Evolutionary conservation across 2,329 filamentous ascomycete genomes (phyloP), one percentile per base, ranked within the genome.

Genomic region (Aspergillus cejpii): DNA sequence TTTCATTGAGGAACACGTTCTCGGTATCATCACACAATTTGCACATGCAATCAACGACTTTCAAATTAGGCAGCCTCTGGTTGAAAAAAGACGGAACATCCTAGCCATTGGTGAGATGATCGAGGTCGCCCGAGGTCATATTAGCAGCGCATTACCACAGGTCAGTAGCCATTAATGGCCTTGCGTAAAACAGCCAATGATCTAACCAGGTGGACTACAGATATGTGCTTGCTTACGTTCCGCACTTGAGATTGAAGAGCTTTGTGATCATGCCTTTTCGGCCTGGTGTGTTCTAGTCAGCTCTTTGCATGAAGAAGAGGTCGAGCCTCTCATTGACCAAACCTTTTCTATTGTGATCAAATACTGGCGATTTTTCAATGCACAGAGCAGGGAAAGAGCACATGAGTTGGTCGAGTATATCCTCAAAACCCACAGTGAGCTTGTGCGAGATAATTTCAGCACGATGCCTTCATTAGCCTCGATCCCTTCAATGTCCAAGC

Each of bases 211-310:
- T 1, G 15, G 11, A 8, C 8, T 28, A 44, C 57, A 91, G 82
- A 91, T 97, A 44, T 88, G 88, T 53, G 89, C 91, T n/a, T 96
- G 87, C 61, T 73, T 98, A 10, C 81, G 94, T 50, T 89, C 88
- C 17, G 89, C 89, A 0, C 77, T 97, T 48, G 77, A 84, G 12
- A 79, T 85, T 40, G 75, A 82, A 36, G 78, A 84, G 37, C 74
- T 98, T n/a, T 81, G 87, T 49, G 77, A 87, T 49, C 74, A 81
- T 23, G 87, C 89, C 1, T 90, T 97, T 57, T 79, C 78, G 3
- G 87, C 89, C 39, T 99, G 92, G 92, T 77, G 80, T 20, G 77
- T 82, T 6, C 82, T 98, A 69, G 76, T 97, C 14, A 77, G 71
- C 21, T 79, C 83, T 41, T 75, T 97, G 38, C 83, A 84, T 7